Percentiles rank a stretch among this genome's conserved stretches.
These are phyloP conservation scores for Cicer cuneatum DNA, from an alignment of 306 rosid species.

Conservation along the genomic window DNA sequence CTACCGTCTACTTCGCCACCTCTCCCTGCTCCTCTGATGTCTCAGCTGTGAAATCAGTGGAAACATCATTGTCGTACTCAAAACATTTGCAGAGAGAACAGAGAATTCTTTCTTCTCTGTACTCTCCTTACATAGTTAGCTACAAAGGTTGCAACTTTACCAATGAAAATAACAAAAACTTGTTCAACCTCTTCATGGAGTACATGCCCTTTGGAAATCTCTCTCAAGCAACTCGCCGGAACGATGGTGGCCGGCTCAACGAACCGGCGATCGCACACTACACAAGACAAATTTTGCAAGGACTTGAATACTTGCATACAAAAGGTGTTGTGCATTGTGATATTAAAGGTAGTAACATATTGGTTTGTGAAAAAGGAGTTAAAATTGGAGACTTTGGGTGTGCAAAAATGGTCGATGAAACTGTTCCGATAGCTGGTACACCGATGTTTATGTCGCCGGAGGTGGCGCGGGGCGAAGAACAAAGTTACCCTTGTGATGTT, in stretches of 20 bases:
- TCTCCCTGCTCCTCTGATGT: conserved; percentile 35
- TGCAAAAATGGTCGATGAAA: conserved; percentile 49
- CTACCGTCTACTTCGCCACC: conserved; percentile 86
- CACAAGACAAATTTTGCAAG: conserved; percentile 54
- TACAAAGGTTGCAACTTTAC: conserved; percentile 67
- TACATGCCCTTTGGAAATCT: conserved; percentile 67
- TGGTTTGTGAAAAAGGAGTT: conserved; percentile 60
- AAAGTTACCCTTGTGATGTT: conserved; percentile 72
- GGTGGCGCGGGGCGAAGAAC: conserved; percentile 88
- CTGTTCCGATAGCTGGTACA: conserved; percentile 59
- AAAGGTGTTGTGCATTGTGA: conserved; percentile 90
- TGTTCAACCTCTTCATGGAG: conserved; percentile 83
- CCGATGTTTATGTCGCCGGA: conserved; percentile 97
- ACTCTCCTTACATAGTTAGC: conserved; percentile 62
- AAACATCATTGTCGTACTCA: conserved; percentile 55
- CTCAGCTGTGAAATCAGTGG: conserved; percentile 78
- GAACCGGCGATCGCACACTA: conserved; percentile 58
- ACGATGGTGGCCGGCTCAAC: conserved; percentile 48
- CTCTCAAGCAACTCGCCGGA: conserved; percentile 44
- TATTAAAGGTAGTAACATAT: conserved; percentile 80
- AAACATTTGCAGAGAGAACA: conserved; percentile 66
- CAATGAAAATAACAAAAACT: conserved; percentile 49
- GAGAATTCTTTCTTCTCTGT: conserved; percentile 63
- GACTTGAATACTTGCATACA: conserved; percentile 72
- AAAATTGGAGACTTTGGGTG: conserved; percentile 93